Base-by-base conservation (phyloP, 441 rosid species). In the Euphorbia schlechtendalii region DNA sequence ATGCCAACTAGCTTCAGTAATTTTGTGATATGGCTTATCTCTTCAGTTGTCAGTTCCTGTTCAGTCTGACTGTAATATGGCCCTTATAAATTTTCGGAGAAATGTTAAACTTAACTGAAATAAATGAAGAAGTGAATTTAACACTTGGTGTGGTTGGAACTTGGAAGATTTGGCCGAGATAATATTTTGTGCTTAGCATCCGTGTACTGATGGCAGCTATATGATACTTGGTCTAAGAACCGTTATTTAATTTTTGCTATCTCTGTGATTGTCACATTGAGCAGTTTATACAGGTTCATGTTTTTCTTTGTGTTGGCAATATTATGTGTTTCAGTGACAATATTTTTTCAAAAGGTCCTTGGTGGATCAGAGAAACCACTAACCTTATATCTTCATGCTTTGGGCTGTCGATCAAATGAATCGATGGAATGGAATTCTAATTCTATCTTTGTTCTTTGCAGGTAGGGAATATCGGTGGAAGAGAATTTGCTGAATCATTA, bases 381-480 rank as follows among this genome's bases (percentile, higher is more conserved):
- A 56, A 55, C 59, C 18, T 41, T 34, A 1, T 13, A 30, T 27
- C 45, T 18, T 5, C 20, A 4, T 28, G 46, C 40, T 12, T 11
- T 4, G 18, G 11, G 9, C 59, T 56, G 38, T 56, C 11, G 14
- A 56, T 56, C 59, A 56, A 56, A 56, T 56, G 18, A 14, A 15
- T 25, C 14, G 20, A 27, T 56, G 38, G 38, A 52, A 34, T 69
- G 22, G 68, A 52, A 2, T 61, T 77, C 21, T 58, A 24, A 65
- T 54, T 76, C 22, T 58, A 61, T 30, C 64, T 56, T 71, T 71
- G 57, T 27, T 1, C 30, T 1, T 27, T 27, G 30, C 77, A 94
- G 99, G 99, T 94, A 65, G 98, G 99, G 51, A 94, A 94, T 74
- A 91, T 94, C 67, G 99, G 99, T 76, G 98, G 98, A 65, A 83